These are phyloP conservation scores for Vaccinium myrtillus DNA, from an alignment of 148 eudicot genomes.

Conservation along the genomic window DNA sequence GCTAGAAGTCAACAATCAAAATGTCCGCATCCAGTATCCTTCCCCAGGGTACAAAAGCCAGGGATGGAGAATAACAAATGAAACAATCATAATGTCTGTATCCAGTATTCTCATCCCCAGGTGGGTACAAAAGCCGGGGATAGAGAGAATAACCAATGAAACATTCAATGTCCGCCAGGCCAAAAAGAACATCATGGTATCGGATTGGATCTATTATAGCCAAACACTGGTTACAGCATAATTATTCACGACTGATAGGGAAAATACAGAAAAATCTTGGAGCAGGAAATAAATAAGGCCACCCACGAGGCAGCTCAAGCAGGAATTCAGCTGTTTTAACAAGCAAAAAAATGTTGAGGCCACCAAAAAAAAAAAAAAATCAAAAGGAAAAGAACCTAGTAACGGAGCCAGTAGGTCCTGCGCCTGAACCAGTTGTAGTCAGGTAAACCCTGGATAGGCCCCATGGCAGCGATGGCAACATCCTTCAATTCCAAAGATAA, in stretches of 20 bases:
- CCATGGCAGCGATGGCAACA: constrained; percentile 72
- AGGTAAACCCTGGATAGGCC: constrained; percentile 72
- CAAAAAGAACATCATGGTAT: not conserved
- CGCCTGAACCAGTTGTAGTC: constrained; percentile 99
- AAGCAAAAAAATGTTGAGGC: not conserved
- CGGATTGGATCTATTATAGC: not conserved
- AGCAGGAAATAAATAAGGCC: constrained; percentile 1
- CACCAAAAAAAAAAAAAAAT: not conserved
- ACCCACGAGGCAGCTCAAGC: not conserved
- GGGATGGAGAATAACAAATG: not conserved
- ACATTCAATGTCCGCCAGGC: not conserved
- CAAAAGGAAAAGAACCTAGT: constrained; percentile 37
- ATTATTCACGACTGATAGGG: constrained; percentile 21
- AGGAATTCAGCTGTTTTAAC: not conserved
- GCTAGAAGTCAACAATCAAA: not conserved
- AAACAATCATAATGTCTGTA: not conserved
- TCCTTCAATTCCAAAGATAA: constrained; percentile 41
- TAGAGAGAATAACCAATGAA: not conserved
- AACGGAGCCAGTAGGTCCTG: constrained; percentile 81
- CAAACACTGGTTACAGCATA: constrained; percentile 15
- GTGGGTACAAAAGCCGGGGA: not conserved
- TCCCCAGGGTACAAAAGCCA: not conserved
- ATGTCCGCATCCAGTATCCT: too few species aligned
- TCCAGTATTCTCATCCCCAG: not conserved
- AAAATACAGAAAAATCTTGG: constrained; percentile 5